Percentiles rank a stretch among this genome's conserved stretches.
These are phyloP conservation scores for Nannochloris sp. DNA, from an alignment of 139 green algal species.

Conservation along the genomic window DNA sequence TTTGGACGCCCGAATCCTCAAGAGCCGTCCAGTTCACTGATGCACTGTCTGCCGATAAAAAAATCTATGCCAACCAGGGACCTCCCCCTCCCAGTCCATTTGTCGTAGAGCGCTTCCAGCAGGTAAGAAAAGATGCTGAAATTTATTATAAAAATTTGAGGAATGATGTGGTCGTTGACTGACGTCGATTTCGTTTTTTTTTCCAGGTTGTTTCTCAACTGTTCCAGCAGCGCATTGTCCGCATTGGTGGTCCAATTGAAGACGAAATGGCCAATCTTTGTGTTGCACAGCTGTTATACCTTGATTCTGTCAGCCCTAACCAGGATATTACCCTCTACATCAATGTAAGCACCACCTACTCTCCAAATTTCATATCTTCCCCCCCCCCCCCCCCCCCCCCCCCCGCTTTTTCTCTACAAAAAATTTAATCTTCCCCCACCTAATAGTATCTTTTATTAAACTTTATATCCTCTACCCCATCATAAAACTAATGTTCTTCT, in stretches of 20 bases:
- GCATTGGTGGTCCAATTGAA: constrained; percentile 94
- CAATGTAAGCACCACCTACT: too few relatives aligned
- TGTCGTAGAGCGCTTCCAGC: constrained; percentile 95
- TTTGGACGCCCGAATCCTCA: constrained; percentile 18
- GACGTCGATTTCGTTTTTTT: background rate
- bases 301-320: constrained; percentile 75
- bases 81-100: constrained; percentile 75
- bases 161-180: too few relatives aligned
- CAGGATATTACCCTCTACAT: constrained; percentile 98
- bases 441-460: too few relatives aligned
- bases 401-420: too few relatives aligned
- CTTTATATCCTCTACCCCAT: too few relatives aligned
- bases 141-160: too few relatives aligned
- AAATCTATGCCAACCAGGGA: constrained; percentile 45
- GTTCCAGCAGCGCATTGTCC: constrained; percentile 95
- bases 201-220: constrained; percentile 85
- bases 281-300: constrained; percentile 94
- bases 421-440: too few relatives aligned
- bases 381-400: too few relatives aligned
- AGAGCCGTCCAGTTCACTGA: constrained; percentile 12
- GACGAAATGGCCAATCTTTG: constrained; percentile 99
- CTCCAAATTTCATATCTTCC: too few relatives aligned
- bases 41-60: background rate
- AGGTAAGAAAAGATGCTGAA: constrained; percentile 6
- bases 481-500: background rate